A percentile compares a stretch with the other conserved stretches of the same genome.
Evolutionary conservation across 2,329 filamentous ascomycete species (phyloP).

Genomic region (Pseudomassariella vexata): DNA sequence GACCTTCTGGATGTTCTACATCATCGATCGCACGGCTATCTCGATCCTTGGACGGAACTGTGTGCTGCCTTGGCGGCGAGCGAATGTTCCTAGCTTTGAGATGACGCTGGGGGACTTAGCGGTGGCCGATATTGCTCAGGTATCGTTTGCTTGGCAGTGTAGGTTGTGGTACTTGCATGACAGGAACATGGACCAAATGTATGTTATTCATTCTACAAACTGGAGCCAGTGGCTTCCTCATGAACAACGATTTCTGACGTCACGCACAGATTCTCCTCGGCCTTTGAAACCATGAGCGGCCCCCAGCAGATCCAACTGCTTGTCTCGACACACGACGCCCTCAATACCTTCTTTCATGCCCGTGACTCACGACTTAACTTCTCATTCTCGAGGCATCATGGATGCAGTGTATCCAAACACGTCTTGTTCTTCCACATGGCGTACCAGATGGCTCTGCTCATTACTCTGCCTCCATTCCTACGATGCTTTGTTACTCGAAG

Average conservation of each 20-base stretch:
- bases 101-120: slow-evolving; percentile 7
- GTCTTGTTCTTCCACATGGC: slow-evolving; percentile 12
- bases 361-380: slow-evolving; percentile 9
- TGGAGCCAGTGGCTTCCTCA: too few species aligned
- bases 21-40: slow-evolving; percentile 12
- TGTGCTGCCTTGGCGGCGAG: slow-evolving; percentile 10
- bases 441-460: slow-evolving; percentile 12
- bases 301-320: slow-evolving; percentile 10
- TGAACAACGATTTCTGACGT: too few species aligned
- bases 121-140: slow-evolving; percentile 6
- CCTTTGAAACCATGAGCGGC: slow-evolving; percentile 11
- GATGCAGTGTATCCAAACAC: slow-evolving; percentile 8
- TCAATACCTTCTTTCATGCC: slow-evolving; percentile 11
- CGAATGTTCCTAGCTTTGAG: slow-evolving; percentile 11
- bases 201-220: background rate
- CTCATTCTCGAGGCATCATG: too few species aligned
- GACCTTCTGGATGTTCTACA: slow-evolving; percentile 14
- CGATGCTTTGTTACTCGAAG: slow-evolving; percentile 9
- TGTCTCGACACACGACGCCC: slow-evolving; percentile 10
- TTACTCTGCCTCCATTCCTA: slow-evolving; percentile 12
- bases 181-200: slow-evolving; percentile 14
- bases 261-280: slow-evolving; percentile 8
- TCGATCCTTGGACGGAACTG: slow-evolving; percentile 12
- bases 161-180: slow-evolving; percentile 13
- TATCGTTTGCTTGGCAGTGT: slow-evolving; percentile 12